These are phyloP conservation scores for Trypanosoma lewisi DNA, from an alignment of 208 protist genomes.

Conservation along the genomic window DNA sequence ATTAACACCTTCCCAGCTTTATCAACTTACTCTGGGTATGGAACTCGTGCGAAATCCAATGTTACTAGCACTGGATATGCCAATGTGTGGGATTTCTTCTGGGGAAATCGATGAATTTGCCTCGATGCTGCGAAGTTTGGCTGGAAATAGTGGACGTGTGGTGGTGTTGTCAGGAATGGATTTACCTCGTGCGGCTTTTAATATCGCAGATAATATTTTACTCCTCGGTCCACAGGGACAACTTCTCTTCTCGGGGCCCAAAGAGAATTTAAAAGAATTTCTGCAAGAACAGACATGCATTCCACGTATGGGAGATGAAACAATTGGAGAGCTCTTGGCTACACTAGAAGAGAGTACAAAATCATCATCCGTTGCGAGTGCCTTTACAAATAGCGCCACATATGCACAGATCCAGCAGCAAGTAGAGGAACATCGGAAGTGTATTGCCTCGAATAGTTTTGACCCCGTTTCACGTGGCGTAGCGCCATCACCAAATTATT, in stretches of 20 bases:
- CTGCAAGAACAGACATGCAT: slow-evolving; percentile 30
- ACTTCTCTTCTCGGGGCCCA: slow-evolving; percentile 38
- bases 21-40: slow-evolving; percentile 27
- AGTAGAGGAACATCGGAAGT: slow-evolving; percentile 32
- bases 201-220: slow-evolving; percentile 32
- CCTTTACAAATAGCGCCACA: slow-evolving; percentile 23
- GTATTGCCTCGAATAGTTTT: slow-evolving; percentile 27
- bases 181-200: slow-evolving; percentile 39
- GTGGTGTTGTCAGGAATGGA: slow-evolving; percentile 29
- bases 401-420: slow-evolving; percentile 22
- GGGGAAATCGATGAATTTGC: slow-evolving; percentile 20
- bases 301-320: slow-evolving; percentile 29
- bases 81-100: slow-evolving; percentile 19
- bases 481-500: slow-evolving; percentile 20
- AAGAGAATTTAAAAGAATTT: slow-evolving; percentile 32
- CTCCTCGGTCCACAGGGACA: slow-evolving; percentile 37
- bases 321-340: slow-evolving; percentile 45
- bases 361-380: slow-evolving; percentile 19
- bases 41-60: slow-evolving; percentile 32
- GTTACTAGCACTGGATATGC: slow-evolving; percentile 28
- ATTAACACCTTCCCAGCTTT: slow-evolving; percentile 24
- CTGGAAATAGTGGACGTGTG: slow-evolving; percentile 7
- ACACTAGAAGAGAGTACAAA: slow-evolving; percentile 36
- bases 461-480: not conserved
- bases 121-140: slow-evolving; percentile 8